Conservation (phyloP, 768 basidiomycete species). For the Cyathus striatus region DNA sequence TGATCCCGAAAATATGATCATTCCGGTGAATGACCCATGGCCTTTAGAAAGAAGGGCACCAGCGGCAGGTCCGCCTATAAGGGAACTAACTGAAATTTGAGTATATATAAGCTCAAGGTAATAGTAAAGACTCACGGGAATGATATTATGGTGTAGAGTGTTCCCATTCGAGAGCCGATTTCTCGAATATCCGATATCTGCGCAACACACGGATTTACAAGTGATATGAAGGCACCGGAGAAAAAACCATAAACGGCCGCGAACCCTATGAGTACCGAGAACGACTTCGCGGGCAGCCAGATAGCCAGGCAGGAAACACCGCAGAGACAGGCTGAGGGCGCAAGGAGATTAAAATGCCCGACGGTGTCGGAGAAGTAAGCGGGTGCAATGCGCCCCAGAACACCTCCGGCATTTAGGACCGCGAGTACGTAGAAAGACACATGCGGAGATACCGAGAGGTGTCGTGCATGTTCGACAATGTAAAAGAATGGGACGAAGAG, state of each 20-base stretch:
- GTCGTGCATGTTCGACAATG: constrained; percentile 54
- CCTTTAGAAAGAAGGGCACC: constrained; percentile 47
- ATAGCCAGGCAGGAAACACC: constrained; percentile 54
- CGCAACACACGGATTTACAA: constrained; percentile 63
- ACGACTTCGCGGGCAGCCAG: constrained; percentile 45
- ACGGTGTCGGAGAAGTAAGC: constrained; percentile 59
- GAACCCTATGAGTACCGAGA: constrained; percentile 42
- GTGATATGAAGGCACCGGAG: constrained; percentile 64
- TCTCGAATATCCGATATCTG: constrained; percentile 56
- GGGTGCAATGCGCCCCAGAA: constrained; percentile 61
- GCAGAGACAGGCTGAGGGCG: constrained; percentile 56
- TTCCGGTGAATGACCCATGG: constrained; percentile 40
- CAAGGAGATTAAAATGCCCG: constrained; percentile 64
- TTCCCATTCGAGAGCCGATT: constrained; percentile 60
- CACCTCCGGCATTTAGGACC: constrained; percentile 63
- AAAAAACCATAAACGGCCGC: constrained; percentile 57
- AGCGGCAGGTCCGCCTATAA: constrained; percentile 60
- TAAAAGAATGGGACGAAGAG: constrained; percentile 72
- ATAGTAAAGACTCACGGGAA: constrained; percentile 51
- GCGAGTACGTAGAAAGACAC: constrained; percentile 54
- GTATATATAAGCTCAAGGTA: constrained; percentile 2
- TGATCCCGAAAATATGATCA: constrained; percentile 58
- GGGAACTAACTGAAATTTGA: constrained; percentile 33
- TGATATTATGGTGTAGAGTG: constrained; percentile 60
- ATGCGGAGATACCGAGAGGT: constrained; percentile 29